These are phyloP conservation scores for Globisporangium canariense DNA, from an alignment of 352 stramenopile species.

Conservation along the genomic window DNA sequence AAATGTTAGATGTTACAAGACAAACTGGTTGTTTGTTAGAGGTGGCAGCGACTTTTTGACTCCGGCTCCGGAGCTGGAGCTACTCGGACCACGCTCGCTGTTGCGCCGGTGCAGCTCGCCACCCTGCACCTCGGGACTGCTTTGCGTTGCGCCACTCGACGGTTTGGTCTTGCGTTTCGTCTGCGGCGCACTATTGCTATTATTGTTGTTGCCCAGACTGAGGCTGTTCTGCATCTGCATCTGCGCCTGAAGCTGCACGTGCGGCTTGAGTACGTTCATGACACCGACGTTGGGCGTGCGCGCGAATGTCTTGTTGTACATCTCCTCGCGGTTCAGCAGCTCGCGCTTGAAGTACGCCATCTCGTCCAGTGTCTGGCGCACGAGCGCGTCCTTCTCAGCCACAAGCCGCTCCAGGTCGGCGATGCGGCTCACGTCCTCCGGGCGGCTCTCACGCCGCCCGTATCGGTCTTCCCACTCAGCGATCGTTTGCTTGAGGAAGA, in stretches of 20 bases:
- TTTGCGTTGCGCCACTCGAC: not conserved
- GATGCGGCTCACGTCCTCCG: slow-evolving; percentile 83
- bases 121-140: slow-evolving; percentile 9
- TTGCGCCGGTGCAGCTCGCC: slow-evolving; percentile 40
- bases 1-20: slow-evolving; percentile 3
- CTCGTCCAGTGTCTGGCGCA: slow-evolving; percentile 75
- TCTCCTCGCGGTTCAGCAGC: slow-evolving; percentile 91
- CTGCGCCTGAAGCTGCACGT: slow-evolving; percentile 53
- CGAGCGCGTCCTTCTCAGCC: slow-evolving; percentile 65
- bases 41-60: slow-evolving; percentile 48
- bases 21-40: slow-evolving; percentile 51
- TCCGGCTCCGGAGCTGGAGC: slow-evolving; percentile 5
- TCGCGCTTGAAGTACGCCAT: slow-evolving; percentile 93
- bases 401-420: slow-evolving; percentile 58
- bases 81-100: slow-evolving; percentile 32
- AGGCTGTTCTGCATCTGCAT: slow-evolving; percentile 16
- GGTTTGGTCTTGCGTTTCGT: slow-evolving; percentile 41
- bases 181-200: slow-evolving; percentile 19
- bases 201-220: slow-evolving; percentile 15
- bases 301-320: slow-evolving; percentile 93
- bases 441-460: slow-evolving; percentile 50
- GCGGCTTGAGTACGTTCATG: slow-evolving; percentile 83
- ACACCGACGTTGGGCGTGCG: slow-evolving; percentile 84
- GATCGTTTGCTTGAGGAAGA: slow-evolving; percentile 36
- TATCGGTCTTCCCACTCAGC: slow-evolving; percentile 62